phyloP scores from a whole-genome alignment of 2,329 filamentous ascomycete species.

The Iodosphaeria phyllophila region DNA sequence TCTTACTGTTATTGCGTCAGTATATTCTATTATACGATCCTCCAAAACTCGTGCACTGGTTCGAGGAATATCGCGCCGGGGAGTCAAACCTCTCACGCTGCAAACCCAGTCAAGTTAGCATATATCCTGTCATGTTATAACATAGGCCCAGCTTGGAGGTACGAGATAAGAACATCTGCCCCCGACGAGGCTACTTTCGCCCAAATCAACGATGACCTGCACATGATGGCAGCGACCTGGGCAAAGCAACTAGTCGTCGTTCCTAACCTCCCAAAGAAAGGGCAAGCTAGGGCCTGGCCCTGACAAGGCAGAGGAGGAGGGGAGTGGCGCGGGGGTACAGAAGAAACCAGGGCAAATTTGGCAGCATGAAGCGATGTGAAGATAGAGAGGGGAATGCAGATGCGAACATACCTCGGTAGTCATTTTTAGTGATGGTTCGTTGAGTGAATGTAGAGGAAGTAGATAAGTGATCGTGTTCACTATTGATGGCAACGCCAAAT shows the following conservation, averaged over 20 bases:
- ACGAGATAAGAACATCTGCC: too few relatives aligned
- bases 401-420: background rate
- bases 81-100: slow-evolving; percentile 51
- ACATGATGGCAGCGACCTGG: too few relatives aligned
- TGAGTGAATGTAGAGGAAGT: background rate
- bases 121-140: too few relatives aligned
- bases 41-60: slow-evolving; percentile 2
- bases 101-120: slow-evolving; percentile 14
- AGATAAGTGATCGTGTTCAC: background rate
- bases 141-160: too few relatives aligned
- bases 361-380: too few relatives aligned
- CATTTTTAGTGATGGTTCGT: background rate
- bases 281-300: background rate
- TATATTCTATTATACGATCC: slow-evolving; percentile 1
- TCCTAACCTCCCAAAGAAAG: too few relatives aligned
- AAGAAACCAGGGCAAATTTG: too few relatives aligned
- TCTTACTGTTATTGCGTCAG: slow-evolving; percentile 53
- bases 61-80: slow-evolving; percentile 4
- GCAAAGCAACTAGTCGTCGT: too few relatives aligned
- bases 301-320: background rate
- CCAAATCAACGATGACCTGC: too few relatives aligned
- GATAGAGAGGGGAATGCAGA: too few relatives aligned
- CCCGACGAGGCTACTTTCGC: too few relatives aligned
- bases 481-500: background rate
- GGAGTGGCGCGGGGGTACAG: background rate